A percentile compares a stretch with the other conserved stretches of the same genome.
phyloP scores from a whole-genome alignment of 2,329 filamentous ascomycete species.

The Pseudogymnoascus pannorum region DNA sequence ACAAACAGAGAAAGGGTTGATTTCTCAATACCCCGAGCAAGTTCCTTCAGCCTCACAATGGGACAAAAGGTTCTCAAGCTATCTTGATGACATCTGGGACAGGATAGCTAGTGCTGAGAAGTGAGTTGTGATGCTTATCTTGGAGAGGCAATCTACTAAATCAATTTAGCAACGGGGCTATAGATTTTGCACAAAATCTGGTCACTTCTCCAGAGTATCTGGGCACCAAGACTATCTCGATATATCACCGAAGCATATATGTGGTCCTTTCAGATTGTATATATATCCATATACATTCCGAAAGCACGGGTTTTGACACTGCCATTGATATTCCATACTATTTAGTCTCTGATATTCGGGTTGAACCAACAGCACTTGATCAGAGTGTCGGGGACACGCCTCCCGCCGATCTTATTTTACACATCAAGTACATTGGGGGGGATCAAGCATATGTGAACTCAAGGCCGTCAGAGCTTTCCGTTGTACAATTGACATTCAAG shows the following conservation, averaged over 20 bases:
- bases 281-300: background rate
- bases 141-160: background rate
- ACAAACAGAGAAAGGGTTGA: background rate
- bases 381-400: background rate
- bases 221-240: background rate
- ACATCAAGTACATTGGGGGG: background rate
- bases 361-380: background rate
- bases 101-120: background rate
- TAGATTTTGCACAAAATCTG: background rate
- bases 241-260: background rate
- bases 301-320: background rate
- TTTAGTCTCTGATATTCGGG: background rate
- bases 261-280: background rate
- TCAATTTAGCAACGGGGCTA: background rate
- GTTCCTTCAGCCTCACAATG: conserved; percentile 6
- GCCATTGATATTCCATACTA: conserved; percentile 2
- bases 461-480: background rate
- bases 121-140: background rate
- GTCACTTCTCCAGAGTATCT: background rate
- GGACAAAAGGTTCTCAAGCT: conserved; percentile 2
- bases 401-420: background rate
- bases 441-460: background rate
- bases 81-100: conserved; percentile 4
- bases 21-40: background rate
- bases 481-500: background rate